Percentiles rank a stretch among this genome's conserved stretches.
phyloP scores from a whole-genome alignment of 495 filamentous ascomycete genomes.

The Pyrenopolyporus hunteri region DNA sequence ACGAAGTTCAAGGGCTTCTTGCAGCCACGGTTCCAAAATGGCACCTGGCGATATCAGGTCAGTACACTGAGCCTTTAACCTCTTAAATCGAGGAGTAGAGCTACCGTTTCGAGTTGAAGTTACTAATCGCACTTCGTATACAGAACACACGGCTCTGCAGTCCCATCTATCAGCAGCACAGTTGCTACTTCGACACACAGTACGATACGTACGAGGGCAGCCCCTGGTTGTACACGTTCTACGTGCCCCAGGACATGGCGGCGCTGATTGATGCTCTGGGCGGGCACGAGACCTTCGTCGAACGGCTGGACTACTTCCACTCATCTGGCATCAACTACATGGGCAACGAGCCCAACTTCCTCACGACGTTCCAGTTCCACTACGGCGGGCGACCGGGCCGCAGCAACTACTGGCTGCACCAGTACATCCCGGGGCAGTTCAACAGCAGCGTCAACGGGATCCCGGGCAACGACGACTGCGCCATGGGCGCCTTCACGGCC shows the following conservation, averaged over 20 bases:
- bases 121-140: not conserved
- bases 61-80: not conserved
- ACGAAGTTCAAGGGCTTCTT: constrained; percentile 69
- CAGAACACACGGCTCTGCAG: constrained; percentile 70
- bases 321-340: constrained; percentile 68
- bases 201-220: constrained; percentile 75
- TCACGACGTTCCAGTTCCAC: constrained; percentile 76
- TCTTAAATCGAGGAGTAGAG: not conserved
- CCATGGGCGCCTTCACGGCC: constrained; percentile 74
- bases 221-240: constrained; percentile 74
- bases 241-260: constrained; percentile 74
- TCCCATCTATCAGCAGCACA: constrained; percentile 50
- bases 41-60: constrained; percentile 64
- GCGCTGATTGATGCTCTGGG: constrained; percentile 63
- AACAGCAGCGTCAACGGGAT: constrained; percentile 67
- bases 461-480: constrained; percentile 77
- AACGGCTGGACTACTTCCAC: constrained; percentile 69
- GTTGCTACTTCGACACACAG: constrained; percentile 61
- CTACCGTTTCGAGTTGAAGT: no score
- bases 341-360: constrained; percentile 75
- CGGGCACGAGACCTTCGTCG: constrained; percentile 61
- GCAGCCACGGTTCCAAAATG: constrained; percentile 67
- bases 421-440: constrained; percentile 71
- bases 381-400: constrained; percentile 71
- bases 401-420: constrained; percentile 64